These are phyloP conservation scores for Forsythia viridissima DNA, from an alignment of 257 asterid genomes.

Conservation along the genomic window DNA sequence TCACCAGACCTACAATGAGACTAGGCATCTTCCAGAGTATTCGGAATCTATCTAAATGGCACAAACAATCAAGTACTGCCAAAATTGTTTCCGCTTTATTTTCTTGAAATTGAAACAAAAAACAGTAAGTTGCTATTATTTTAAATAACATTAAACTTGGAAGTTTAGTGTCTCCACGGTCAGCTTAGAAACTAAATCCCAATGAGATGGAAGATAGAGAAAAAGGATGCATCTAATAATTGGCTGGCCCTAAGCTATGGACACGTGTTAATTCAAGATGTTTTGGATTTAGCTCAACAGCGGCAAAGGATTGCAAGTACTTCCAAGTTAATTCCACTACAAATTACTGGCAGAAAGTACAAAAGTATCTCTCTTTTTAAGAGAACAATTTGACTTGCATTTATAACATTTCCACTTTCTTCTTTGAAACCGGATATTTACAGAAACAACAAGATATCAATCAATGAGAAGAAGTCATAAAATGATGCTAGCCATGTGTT, in stretches of 20 bases:
- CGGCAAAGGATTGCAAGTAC: background rate
- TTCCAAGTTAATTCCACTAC: background rate
- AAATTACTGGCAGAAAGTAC: background rate
- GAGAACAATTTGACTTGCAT: background rate
- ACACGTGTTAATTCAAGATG: background rate
- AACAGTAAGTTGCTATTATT: background rate
- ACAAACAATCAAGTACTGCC: background rate
- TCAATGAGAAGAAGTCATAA: background rate
- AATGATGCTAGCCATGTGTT: constrained; percentile 17
- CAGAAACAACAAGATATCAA: constrained; percentile 8
- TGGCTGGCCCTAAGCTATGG: background rate
- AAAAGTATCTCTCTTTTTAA: constrained; percentile 8
- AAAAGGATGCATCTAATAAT: background rate
- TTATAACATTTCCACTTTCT: constrained; percentile 3
- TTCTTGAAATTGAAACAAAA: background rate
- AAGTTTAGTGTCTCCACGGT: background rate
- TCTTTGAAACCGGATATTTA: constrained; percentile 4
- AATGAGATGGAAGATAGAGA: background rate
- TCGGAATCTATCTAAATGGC: background rate
- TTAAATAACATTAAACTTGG: background rate
- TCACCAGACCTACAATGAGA: too few species aligned
- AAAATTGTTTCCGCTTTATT: background rate
- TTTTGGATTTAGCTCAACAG: background rate
- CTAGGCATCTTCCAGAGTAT: background rate
- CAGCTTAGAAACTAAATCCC: background rate